These are phyloP conservation scores for Forsythia viridissima DNA, from an alignment of 257 asterid genomes.

Conservation along the genomic window DNA sequence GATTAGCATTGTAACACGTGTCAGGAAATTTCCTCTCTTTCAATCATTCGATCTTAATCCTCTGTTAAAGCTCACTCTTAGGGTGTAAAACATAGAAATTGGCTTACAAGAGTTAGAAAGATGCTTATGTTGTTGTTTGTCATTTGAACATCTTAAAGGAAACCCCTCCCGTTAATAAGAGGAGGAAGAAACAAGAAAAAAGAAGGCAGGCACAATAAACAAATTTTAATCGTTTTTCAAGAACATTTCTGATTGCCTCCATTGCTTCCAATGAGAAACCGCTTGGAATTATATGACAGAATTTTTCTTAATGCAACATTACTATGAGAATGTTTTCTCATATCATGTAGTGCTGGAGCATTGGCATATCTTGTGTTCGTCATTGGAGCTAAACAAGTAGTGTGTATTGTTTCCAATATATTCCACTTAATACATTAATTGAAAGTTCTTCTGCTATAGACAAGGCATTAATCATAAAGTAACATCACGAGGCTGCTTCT, in stretches of 20 bases:
- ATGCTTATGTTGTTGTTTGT: not conserved
- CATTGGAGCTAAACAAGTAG: conserved; percentile 4
- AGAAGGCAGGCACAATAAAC: not conserved
- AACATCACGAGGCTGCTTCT: conserved; percentile 22
- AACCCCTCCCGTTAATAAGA: not conserved
- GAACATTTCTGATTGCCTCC: not conserved
- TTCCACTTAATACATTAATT: not conserved
- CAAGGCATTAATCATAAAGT: not conserved
- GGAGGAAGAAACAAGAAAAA: not conserved
- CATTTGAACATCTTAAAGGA: not conserved
- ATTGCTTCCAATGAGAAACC: not conserved
- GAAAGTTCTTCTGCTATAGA: conserved; percentile 12
- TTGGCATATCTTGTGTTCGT: conserved; percentile 5
- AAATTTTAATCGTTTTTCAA: not conserved
- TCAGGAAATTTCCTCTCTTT: not conserved
- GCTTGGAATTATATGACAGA: not conserved
- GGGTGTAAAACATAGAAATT: not conserved
- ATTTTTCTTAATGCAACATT: not conserved
- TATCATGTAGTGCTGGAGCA: conserved; percentile 14
- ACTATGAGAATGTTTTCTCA: not conserved
- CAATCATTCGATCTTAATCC: not conserved
- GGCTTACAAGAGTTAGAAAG: not conserved
- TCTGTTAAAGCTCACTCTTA: not conserved
- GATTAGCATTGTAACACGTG: not conserved
- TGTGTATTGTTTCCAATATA: not conserved